phyloP scores from a whole-genome alignment of 805 yeast genomes.

The Myxozyma melibiosi region DNA sequence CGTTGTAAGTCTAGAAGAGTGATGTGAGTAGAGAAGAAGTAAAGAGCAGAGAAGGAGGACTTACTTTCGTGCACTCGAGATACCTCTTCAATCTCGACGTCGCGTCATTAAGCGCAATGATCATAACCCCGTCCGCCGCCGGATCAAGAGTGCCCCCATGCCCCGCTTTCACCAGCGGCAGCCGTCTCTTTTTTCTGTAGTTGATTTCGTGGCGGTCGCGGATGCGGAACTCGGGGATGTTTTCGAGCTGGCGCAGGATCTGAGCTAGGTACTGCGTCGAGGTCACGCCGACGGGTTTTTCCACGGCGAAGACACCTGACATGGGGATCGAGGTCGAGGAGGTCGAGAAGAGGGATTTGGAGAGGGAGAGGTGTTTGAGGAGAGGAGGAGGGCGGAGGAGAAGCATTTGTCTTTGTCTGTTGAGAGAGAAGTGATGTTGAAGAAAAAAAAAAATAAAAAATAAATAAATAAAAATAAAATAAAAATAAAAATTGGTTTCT shows the following conservation, averaged over 20 bases:
- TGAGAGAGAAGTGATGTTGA: no score
- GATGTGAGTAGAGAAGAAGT: background rate
- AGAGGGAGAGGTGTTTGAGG: no score
- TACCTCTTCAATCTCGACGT: constrained; percentile 78
- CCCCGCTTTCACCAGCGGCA: constrained; percentile 74
- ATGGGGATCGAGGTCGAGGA: constrained; percentile 44
- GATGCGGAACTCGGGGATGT: constrained; percentile 61
- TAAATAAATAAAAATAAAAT: no score
- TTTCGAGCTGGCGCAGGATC: constrained; percentile 63
- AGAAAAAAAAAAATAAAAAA: no score
- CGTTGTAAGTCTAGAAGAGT: constrained; percentile 53
- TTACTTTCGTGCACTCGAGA: constrained; percentile 70
- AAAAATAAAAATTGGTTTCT: no score
- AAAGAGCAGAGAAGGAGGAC: background rate
- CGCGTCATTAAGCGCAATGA: constrained; percentile 90
- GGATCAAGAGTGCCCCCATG: constrained; percentile 99
- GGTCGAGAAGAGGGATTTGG: no score
- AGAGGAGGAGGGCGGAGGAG: no score
- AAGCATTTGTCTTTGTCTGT: no score
- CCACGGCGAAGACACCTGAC: constrained; percentile 93
- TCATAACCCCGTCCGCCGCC: constrained; percentile 86
- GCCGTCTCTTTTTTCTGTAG: constrained; percentile 43
- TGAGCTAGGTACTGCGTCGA: constrained; percentile 73
- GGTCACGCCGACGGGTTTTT: constrained; percentile 83
- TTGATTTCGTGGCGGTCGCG: constrained; percentile 53